Evolutionary conservation across 768 basidiomycete genomes (phyloP).

Genomic region (Cyclocybe aegerita): DNA sequence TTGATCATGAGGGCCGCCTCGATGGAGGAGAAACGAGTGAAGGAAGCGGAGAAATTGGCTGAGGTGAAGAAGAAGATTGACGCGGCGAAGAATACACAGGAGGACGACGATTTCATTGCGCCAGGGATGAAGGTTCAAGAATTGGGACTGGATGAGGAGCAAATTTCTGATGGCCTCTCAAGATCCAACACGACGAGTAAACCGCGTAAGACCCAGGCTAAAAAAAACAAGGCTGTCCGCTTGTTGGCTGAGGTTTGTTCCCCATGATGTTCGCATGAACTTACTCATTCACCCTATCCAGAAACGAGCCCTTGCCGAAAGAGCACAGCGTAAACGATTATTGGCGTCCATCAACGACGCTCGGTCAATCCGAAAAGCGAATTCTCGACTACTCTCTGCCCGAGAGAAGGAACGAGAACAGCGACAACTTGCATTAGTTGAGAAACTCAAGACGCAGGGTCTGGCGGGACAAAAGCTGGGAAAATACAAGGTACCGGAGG

Average conservation of each 20-base stretch:
- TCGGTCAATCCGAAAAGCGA: constrained; percentile 47
- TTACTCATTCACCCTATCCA: constrained; percentile 21
- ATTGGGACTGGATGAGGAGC: constrained; percentile 36
- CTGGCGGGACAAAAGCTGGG: constrained; percentile 76
- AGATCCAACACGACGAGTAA: too few species aligned
- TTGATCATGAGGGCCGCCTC: constrained; percentile 68
- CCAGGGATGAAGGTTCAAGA: constrained; percentile 68
- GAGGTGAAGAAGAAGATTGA: constrained; percentile 58
- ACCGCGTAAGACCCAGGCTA: constrained; percentile 38
- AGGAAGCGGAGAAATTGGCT: constrained; percentile 51
- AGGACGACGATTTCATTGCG: constrained; percentile 37
- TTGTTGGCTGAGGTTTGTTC: constrained; percentile 60
- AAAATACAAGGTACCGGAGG: constrained; percentile 72
- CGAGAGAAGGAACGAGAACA: constrained; percentile 44
- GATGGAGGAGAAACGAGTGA: constrained; percentile 58
- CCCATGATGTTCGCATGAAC: background rate
- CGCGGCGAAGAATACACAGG: constrained; percentile 37
- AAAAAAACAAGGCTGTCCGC: constrained; percentile 66
- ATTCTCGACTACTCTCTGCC: constrained; percentile 30
- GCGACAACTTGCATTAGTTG: constrained; percentile 41
- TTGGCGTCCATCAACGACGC: constrained; percentile 56
- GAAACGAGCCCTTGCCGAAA: constrained; percentile 66
- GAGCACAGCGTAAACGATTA: constrained; percentile 58
- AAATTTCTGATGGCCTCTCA: constrained; percentile 22
- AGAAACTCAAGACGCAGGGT: constrained; percentile 58